Base-by-base conservation (phyloP, 257 asterid genomes). In the Solanum acaule region DNA sequence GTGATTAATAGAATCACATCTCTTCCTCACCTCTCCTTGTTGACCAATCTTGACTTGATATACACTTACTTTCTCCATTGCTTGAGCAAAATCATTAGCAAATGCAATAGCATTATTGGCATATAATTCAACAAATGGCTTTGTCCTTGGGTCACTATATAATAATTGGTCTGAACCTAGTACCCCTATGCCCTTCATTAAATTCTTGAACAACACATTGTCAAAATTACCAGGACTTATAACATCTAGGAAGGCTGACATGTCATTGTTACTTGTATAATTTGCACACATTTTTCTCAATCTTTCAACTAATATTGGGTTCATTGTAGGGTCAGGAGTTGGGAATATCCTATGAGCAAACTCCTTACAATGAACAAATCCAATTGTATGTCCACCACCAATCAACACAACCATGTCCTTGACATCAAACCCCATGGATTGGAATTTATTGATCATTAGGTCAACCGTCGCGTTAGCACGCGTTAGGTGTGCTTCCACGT, bases 181-280 rank as follows among this genome's bases (percentile, higher is more conserved):
- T 76, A 96, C 44, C 1, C 96, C 96, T 13, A 95, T 78, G 0
- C 98, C 98, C 11, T 87, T 91, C 86, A 91, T 88, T 86, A 95
- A 86, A 33, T 95, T 95, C 56, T n/a, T 3, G 56, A 71, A 96
- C 31, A 93, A 93, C 81, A 91, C 87, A 72, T 96, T 96, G 89
- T 96, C 99, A 90, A 96, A 96, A 42, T 93, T 96, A 12, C 99
- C 97, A 0, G 99, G 98, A 6, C 94, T 89, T 90, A 95, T 94
- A 4, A 96, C 97, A 83, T 96, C 98, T 63, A 93, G 92, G 34
- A 95, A 96, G 6, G 98, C 99, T 1, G 98, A 92, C 34, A 93
- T 90, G 86, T 81, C 52, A 8, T 10, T 27, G 22, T 93, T 94
- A 0, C 18, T 84, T 16, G 38, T 65, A 92, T 92, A 93, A 40